phyloP scores from a whole-genome alignment of 2,329 filamentous ascomycete species.

The Cyphellophora europaea region DNA sequence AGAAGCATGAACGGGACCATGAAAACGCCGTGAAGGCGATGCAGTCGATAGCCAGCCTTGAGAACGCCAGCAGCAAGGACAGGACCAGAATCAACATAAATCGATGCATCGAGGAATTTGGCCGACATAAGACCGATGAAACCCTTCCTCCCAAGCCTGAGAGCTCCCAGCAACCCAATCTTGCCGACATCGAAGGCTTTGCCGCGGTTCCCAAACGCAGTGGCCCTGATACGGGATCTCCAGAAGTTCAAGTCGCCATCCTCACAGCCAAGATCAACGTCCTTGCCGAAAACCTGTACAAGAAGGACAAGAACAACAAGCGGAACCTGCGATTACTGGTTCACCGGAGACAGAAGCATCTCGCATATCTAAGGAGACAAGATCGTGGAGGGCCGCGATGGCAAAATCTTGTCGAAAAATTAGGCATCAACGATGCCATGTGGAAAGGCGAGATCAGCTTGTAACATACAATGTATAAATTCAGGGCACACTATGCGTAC shows the following conservation, averaged over 20 bases:
- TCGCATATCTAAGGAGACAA: conserved; percentile 78
- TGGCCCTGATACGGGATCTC: conserved; percentile 89
- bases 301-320: conserved; percentile 88
- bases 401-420: conserved; percentile 71
- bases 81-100: conserved; percentile 72
- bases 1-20: conserved; percentile 43
- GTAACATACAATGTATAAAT: conserved; percentile 36
- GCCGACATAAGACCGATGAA: conserved; percentile 78
- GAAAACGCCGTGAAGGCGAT: conserved; percentile 65
- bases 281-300: conserved; percentile 62
- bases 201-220: conserved; percentile 42
- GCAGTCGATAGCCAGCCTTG: conserved; percentile 65
- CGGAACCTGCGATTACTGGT: conserved; percentile 76
- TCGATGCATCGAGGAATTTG: conserved; percentile 78
- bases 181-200: background rate
- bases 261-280: conserved; percentile 87
- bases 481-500: no score
- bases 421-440: conserved; percentile 78
- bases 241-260: conserved; percentile 96
- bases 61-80: conserved; percentile 70
- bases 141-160: conserved; percentile 52
- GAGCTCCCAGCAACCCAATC: conserved; percentile 19
- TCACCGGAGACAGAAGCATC: conserved; percentile 78
- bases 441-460: conserved; percentile 85
- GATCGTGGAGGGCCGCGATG: conserved; percentile 87